Conservation (phyloP, 371 early-diverging fungal species). For the Entomophthora muscae region DNA sequence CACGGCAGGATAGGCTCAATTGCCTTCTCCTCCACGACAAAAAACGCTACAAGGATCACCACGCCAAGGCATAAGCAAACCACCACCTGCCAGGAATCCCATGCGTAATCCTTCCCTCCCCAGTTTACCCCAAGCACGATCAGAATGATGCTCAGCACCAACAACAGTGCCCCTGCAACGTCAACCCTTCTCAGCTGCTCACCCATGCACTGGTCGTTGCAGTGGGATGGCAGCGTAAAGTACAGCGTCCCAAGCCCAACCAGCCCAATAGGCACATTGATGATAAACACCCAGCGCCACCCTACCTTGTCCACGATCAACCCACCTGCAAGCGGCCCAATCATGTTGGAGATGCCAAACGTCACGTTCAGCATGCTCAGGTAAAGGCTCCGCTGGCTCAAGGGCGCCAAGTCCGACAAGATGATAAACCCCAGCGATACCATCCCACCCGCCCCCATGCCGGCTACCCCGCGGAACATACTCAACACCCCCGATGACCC, state of each 20-base stretch:
- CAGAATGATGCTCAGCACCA: not conserved
- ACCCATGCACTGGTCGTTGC: not conserved
- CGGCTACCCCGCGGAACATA: conserved; percentile 48
- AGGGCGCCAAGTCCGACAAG: conserved; percentile 33
- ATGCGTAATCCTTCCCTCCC: not conserved
- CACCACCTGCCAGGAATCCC: conserved; percentile 2
- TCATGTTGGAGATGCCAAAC: not conserved
- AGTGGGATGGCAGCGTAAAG: not conserved
- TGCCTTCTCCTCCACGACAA: not conserved
- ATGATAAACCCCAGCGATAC: conserved; percentile 47
- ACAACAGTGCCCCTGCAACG: not conserved
- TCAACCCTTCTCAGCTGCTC: not conserved
- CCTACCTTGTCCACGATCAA: not conserved
- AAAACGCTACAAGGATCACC: not conserved
- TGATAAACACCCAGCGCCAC: conserved; percentile 20
- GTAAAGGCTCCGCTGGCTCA: not conserved
- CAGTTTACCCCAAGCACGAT: not conserved
- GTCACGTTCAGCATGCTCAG: not conserved
- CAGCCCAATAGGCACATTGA: conserved; percentile 27
- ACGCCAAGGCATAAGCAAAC: not conserved
- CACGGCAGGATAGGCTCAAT: conserved; percentile 4
- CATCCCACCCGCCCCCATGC: conserved; percentile 69
- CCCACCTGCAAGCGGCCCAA: conserved; percentile 1
- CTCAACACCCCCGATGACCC: conserved; percentile 35
- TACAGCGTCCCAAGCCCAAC: conserved; percentile 15